Conservation (phyloP, 2,329 filamentous ascomycete genomes). For the Alternaria postmessia region DNA sequence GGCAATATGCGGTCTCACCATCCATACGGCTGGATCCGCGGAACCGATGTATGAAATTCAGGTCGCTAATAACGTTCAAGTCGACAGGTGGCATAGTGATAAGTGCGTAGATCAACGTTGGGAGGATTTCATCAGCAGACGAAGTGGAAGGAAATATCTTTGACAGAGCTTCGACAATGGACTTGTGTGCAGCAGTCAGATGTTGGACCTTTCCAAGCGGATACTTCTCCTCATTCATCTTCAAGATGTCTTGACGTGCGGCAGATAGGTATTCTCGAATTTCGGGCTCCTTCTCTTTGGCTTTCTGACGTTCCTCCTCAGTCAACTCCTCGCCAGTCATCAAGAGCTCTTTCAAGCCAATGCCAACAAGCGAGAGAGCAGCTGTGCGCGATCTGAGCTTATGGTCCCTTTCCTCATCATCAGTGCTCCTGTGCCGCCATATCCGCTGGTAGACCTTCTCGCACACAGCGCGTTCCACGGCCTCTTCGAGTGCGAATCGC, state of each 20-base stretch:
- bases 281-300: slow-evolving; percentile 64
- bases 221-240: slow-evolving; percentile 87
- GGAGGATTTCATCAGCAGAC: slow-evolving; percentile 95
- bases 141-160: slow-evolving; percentile 74
- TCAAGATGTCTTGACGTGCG: slow-evolving; percentile 72
- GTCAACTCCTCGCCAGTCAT: slow-evolving; percentile 63
- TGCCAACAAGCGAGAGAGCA: slow-evolving; percentile 87
- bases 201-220: slow-evolving; percentile 91
- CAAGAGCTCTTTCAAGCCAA: slow-evolving; percentile 82
- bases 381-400: slow-evolving; percentile 94
- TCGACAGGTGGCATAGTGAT: slow-evolving; percentile 88
- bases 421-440: slow-evolving; percentile 88
- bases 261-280: slow-evolving; percentile 76
- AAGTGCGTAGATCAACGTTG: slow-evolving; percentile 93
- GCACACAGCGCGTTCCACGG: slow-evolving; percentile 84
- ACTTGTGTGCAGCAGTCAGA: slow-evolving; percentile 87
- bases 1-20: slow-evolving; percentile 92
- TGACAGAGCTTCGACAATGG: slow-evolving; percentile 86
- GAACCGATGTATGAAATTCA: slow-evolving; percentile 94
- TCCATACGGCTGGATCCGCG: slow-evolving; percentile 85
- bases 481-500: slow-evolving; percentile 80
- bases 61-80: slow-evolving; percentile 89
- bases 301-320: slow-evolving; percentile 64
- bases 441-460: slow-evolving; percentile 85
- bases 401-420: slow-evolving; percentile 94